phyloP scores from a whole-genome alignment of 2,329 filamentous ascomycete genomes.

The Epichloe amarillans region DNA sequence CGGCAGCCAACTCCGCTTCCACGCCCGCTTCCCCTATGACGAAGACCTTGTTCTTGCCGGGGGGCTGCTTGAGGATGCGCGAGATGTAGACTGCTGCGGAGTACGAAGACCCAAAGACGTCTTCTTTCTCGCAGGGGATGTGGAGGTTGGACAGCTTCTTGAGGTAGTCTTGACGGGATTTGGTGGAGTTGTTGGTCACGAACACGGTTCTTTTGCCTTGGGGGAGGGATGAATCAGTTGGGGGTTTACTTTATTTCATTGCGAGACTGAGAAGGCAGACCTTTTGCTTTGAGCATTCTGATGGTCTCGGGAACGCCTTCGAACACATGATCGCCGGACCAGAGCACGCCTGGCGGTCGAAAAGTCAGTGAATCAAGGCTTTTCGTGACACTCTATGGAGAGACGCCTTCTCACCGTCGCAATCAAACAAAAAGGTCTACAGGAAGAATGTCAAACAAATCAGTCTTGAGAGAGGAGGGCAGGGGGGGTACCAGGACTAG shows the following conservation, averaged over 20 bases:
- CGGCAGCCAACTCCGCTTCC: conserved; percentile 71
- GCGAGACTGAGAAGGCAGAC: conserved; percentile 27
- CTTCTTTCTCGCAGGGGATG: conserved; percentile 69
- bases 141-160: conserved; percentile 76
- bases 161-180: conserved; percentile 82
- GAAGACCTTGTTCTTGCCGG: conserved; percentile 82
- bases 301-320: conserved; percentile 76
- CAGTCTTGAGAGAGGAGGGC: background rate
- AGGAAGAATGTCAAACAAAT: background rate
- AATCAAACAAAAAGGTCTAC: conserved; percentile 71
- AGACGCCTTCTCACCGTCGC: conserved; percentile 57
- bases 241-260: background rate
- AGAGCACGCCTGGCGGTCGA: conserved; percentile 61
- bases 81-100: conserved; percentile 92
- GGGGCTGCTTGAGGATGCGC: conserved; percentile 69
- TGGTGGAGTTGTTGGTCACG: conserved; percentile 98
- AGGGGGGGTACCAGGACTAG: background rate
- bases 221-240: background rate
- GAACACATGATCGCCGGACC: conserved; percentile 88
- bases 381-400: background rate
- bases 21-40: conserved; percentile 86
- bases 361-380: conserved; percentile 1
- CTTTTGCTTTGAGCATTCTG: conserved; percentile 66
- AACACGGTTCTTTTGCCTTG: conserved; percentile 85
- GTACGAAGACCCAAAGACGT: conserved; percentile 94